These are phyloP conservation scores for Lachnellula suecica DNA, from an alignment of 2,329 filamentous ascomycete species.

Conservation along the genomic window DNA sequence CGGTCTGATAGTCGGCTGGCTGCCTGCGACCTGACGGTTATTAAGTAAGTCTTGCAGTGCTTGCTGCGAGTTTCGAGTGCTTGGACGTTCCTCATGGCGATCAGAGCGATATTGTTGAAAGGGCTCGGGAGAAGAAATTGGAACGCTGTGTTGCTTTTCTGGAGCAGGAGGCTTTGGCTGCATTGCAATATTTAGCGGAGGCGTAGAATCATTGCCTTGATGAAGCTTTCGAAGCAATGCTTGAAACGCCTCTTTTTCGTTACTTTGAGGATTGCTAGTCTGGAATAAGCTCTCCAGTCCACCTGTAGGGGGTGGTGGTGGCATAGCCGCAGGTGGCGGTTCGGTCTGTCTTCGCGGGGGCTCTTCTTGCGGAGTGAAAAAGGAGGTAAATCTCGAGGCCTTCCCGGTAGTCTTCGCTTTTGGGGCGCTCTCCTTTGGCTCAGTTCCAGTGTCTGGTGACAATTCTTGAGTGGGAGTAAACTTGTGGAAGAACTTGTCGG, in stretches of 20 bases:
- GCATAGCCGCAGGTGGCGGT: slow-evolving; percentile 43
- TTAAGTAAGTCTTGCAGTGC: slow-evolving; percentile 51
- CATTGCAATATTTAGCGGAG: slow-evolving; percentile 37
- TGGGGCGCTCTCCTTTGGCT: slow-evolving; percentile 41
- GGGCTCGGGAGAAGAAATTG: slow-evolving; percentile 44
- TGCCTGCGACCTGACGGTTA: slow-evolving; percentile 39
- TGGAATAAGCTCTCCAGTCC: slow-evolving; percentile 22
- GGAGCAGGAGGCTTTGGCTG: slow-evolving; percentile 34
- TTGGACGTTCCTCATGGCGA: slow-evolving; percentile 28
- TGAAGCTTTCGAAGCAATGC: slow-evolving; percentile 81
- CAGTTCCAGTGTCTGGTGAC: slow-evolving; percentile 36
- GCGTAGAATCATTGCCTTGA: slow-evolving; percentile 40
- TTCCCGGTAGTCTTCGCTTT: slow-evolving; percentile 61
- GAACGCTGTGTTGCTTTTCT: slow-evolving; percentile 45
- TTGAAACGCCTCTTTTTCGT: slow-evolving; percentile 85
- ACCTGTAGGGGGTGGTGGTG: slow-evolving; percentile 23
- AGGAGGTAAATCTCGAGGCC: slow-evolving; percentile 82
- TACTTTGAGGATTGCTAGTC: slow-evolving; percentile 32
- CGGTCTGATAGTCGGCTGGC: slow-evolving; percentile 44
- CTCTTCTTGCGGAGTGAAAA: slow-evolving; percentile 63
- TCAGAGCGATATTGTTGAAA: slow-evolving; percentile 39
- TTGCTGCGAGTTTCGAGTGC: slow-evolving; percentile 34
- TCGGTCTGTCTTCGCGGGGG: slow-evolving; percentile 49
- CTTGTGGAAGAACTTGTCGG: slow-evolving; percentile 76
- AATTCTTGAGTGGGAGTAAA: slow-evolving; percentile 48